A percentile compares a stretch with the other conserved stretches of the same genome.
Conservation (phyloP, 2,329 filamentous ascomycete species). For the Grosmannia serpens region DNA sequence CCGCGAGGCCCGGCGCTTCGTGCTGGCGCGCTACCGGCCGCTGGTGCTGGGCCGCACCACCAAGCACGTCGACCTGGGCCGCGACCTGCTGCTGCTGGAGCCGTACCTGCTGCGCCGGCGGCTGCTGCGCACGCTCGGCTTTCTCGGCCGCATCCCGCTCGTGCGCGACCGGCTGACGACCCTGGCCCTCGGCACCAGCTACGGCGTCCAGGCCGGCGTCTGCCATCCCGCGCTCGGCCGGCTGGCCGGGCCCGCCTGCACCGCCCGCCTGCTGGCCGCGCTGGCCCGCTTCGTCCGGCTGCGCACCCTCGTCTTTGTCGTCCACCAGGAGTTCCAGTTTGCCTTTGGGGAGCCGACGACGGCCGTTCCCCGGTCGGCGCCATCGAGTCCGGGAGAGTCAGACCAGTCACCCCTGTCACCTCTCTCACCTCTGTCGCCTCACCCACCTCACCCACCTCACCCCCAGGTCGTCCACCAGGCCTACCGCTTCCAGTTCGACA, state of each 20-base stretch:
- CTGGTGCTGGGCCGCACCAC: constrained; percentile 32
- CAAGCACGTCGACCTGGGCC: constrained; percentile 32
- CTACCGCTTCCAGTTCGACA: constrained; percentile 35
- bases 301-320: constrained; percentile 30
- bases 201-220: constrained; percentile 32
- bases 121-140: constrained; percentile 31
- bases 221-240: constrained; percentile 33
- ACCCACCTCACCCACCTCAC: constrained; percentile 7
- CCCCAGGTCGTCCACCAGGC: constrained; percentile 31
- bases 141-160: constrained; percentile 33
- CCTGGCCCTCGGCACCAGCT: constrained; percentile 33
- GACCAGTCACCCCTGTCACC: too few species aligned
- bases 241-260: constrained; percentile 31
- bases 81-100: constrained; percentile 34
- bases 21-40: constrained; percentile 30
- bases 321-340: constrained; percentile 37
- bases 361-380: too few species aligned
- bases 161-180: constrained; percentile 27
- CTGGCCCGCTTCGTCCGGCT: constrained; percentile 29
- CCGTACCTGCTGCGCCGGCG: constrained; percentile 35
- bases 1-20: constrained; percentile 30
- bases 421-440: not conserved
- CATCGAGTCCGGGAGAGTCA: not conserved
- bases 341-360: too few species aligned
- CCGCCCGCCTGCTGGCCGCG: constrained; percentile 28